Conservation (phyloP, 495 filamentous ascomycete genomes). For the Durotheca rogersii region DNA sequence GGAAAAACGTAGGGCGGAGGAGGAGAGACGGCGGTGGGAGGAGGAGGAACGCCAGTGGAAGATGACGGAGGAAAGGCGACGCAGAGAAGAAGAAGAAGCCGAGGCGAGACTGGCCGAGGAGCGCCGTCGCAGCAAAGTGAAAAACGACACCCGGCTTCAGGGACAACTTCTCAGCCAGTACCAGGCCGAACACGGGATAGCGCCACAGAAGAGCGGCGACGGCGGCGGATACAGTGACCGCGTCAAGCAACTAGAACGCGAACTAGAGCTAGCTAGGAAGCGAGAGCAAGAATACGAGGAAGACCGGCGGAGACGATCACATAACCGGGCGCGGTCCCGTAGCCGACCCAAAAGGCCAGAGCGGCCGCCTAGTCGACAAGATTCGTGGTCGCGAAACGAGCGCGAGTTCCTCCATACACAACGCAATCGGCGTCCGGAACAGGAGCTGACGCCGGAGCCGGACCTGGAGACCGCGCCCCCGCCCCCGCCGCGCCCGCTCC, state of each 20-base stretch:
- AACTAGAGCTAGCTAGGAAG: constrained; percentile 81
- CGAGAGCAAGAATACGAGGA: constrained; percentile 82
- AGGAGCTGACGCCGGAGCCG: constrained; percentile 32
- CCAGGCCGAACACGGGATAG: constrained; percentile 58
- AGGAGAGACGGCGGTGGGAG: constrained; percentile 79
- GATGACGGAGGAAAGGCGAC: constrained; percentile 72
- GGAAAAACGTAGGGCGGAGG: constrained; percentile 66
- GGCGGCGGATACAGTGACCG: constrained; percentile 49
- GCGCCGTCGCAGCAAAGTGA: constrained; percentile 58
- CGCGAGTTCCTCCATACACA: constrained; percentile 69
- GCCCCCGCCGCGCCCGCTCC: constrained; percentile 43
- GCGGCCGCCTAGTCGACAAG: constrained; percentile 57
- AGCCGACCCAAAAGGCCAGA: constrained; percentile 47
- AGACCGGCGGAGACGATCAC: constrained; percentile 66
- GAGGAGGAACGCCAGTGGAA: constrained; percentile 83
- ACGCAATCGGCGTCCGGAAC: constrained; percentile 61
- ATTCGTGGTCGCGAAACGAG: constrained; percentile 73
- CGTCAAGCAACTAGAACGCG: constrained; percentile 78
- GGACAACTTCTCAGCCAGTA: constrained; percentile 88
- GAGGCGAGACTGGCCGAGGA: constrained; percentile 68
- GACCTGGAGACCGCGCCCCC: constrained; percentile 36
- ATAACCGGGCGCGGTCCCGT: constrained; percentile 37
- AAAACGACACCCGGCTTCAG: constrained; percentile 66
- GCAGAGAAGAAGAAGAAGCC: constrained; percentile 70
- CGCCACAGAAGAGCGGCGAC: constrained; percentile 35